Evolutionary conservation across 106 monocot genomes (phyloP).

Genomic region (Amphibolis antarctica): DNA sequence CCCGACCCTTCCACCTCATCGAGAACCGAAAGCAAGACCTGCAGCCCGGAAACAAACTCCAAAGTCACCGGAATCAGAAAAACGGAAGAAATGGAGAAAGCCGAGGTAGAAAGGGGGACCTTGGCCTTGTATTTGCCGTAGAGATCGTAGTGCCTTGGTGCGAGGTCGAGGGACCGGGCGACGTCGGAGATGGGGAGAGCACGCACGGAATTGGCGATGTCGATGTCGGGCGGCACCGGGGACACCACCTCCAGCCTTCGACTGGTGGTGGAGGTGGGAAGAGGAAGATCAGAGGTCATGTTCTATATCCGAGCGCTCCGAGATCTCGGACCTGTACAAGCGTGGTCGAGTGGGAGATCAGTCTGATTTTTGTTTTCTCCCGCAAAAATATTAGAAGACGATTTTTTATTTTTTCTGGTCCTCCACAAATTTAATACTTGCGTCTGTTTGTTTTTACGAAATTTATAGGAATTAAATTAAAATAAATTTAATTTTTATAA

Average conservation of each 20-base stretch:
- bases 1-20: constrained; percentile 51
- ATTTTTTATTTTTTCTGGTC: too few species aligned
- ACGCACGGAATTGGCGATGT: constrained; percentile 87
- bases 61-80: not conserved
- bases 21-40: constrained; percentile 70
- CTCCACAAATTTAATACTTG: too few species aligned
- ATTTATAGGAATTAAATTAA: too few species aligned
- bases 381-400: too few species aligned
- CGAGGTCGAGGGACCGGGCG: constrained; percentile 55
- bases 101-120: constrained; percentile 19
- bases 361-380: too few species aligned
- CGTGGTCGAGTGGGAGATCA: too few species aligned
- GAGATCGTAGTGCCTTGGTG: constrained; percentile 68
- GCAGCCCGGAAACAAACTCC: constrained; percentile 1
- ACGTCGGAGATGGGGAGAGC: constrained; percentile 79
- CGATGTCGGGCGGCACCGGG: constrained; percentile 94
- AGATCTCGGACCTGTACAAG: too few species aligned
- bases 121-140: constrained; percentile 99
- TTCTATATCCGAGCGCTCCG: too few species aligned
- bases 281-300: too few species aligned
- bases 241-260: constrained; percentile 56
- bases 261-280: constrained; percentile 26
- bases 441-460: too few species aligned
- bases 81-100: not conserved
- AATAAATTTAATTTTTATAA: too few species aligned